Evolutionary conservation across 768 basidiomycete genomes (phyloP).

Genomic region (Podaxis sp.): DNA sequence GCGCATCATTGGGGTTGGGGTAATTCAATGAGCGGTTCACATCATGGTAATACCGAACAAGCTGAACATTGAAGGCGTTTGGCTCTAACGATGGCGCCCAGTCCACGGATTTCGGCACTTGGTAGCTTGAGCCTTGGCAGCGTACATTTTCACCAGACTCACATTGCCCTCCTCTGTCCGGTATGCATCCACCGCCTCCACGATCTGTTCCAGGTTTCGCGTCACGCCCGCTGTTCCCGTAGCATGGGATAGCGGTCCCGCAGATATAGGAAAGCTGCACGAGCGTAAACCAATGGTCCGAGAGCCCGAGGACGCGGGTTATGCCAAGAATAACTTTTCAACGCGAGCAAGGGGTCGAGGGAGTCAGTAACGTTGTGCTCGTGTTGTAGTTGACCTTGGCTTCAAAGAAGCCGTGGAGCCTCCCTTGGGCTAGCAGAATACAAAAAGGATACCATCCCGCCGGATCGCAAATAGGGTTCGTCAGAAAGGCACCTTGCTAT

Average conservation of each 20-base stretch:
- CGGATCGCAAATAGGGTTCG: not conserved
- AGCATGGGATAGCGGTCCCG: not conserved
- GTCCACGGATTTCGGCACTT: not conserved
- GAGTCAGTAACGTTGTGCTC: not conserved
- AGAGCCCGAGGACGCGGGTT: not conserved
- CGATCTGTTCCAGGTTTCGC: slow-evolving; percentile 78
- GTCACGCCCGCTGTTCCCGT: slow-evolving; percentile 62
- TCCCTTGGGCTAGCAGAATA: not conserved
- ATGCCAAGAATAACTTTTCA: not conserved
- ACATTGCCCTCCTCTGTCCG: slow-evolving; percentile 91
- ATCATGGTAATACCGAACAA: not conserved
- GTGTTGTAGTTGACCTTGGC: not conserved
- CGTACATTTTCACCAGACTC: no score
- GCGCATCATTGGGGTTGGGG: not conserved
- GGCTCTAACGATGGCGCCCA: not conserved
- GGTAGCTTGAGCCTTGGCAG: not conserved
- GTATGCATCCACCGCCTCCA: slow-evolving; percentile 83
- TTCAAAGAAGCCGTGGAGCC: not conserved
- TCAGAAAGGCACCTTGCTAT: not conserved
- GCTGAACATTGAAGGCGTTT: not conserved
- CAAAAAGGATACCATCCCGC: not conserved
- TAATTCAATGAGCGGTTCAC: not conserved
- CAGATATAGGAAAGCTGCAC: not conserved
- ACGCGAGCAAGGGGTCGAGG: not conserved
- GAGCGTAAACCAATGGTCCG: not conserved